Evolutionary conservation across 2,329 filamentous ascomycete genomes (phyloP).

Genomic region (Talaromyces sp.): DNA sequence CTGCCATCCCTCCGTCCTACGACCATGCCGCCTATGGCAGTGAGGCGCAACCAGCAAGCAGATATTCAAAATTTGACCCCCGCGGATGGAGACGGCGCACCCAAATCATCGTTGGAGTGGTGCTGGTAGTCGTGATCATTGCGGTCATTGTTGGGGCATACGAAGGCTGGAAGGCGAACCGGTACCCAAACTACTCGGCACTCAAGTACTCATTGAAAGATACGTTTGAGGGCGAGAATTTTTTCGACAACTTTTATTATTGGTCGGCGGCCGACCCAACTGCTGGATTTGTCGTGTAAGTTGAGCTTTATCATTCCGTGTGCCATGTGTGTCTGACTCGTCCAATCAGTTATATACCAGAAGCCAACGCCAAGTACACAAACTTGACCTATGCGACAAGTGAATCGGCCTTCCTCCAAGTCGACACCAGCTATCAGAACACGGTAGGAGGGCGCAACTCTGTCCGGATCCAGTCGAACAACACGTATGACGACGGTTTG

Average conservation of each 20-base stretch:
- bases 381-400: conserved; percentile 60
- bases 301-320: conserved; percentile 17
- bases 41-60: background rate
- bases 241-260: conserved; percentile 45
- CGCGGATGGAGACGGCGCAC: conserved; percentile 50
- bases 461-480: conserved; percentile 58
- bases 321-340: background rate
- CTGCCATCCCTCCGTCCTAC: background rate
- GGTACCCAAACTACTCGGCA: conserved; percentile 40
- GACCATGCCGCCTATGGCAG: background rate
- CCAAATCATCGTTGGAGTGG: conserved; percentile 42
- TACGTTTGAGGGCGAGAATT: conserved; percentile 35
- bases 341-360: conserved; percentile 25
- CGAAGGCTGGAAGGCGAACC: conserved; percentile 29
- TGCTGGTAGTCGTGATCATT: conserved; percentile 33
- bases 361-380: conserved; percentile 23
- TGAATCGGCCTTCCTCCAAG: conserved; percentile 51
- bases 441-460: conserved; percentile 58
- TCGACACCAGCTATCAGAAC: conserved; percentile 57
- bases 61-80: conserved; percentile 42
- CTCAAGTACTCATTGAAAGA: conserved; percentile 39
- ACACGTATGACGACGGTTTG: conserved; percentile 57
- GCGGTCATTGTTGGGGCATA: conserved; percentile 45
- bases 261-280: conserved; percentile 42
- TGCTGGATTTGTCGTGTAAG: conserved; percentile 44